Conservation (phyloP, 768 basidiomycete genomes). For the Suillus clintonianus region DNA sequence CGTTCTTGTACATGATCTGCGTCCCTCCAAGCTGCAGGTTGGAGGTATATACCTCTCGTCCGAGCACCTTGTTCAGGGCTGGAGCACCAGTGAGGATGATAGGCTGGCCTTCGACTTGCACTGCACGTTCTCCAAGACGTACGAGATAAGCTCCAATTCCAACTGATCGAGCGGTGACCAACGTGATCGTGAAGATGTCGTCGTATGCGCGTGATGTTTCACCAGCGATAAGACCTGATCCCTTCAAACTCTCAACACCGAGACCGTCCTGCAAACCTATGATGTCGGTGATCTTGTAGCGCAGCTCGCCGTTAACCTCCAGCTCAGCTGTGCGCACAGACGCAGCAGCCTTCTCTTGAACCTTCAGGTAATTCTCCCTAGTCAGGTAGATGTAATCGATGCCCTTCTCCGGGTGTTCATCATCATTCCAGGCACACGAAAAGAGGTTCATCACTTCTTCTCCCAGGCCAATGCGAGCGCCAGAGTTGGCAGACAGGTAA, state of each 20-base stretch:
- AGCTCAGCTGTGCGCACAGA: slow-evolving; percentile 83
- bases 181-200: slow-evolving; percentile 99
- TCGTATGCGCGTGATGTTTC: slow-evolving; percentile 99
- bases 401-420: slow-evolving; percentile 86
- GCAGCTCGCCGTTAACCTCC: slow-evolving; percentile 81
- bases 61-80: slow-evolving; percentile 97
- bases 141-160: slow-evolving; percentile 99
- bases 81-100: slow-evolving; percentile 98
- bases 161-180: slow-evolving; percentile 97
- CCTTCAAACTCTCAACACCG: slow-evolving; percentile 93
- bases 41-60: slow-evolving; percentile 98
- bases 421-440: slow-evolving; percentile 89
- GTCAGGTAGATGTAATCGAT: slow-evolving; percentile 96
- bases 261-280: slow-evolving; percentile 97
- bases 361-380: slow-evolving; percentile 83
- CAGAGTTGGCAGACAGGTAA: slow-evolving; percentile 98
- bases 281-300: slow-evolving; percentile 94
- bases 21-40: slow-evolving; percentile 98
- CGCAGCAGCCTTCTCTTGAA: slow-evolving; percentile 81
- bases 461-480: slow-evolving; percentile 93
- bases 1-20: slow-evolving; percentile 99
- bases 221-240: slow-evolving; percentile 97
- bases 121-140: slow-evolving; percentile 94
- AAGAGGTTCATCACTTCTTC: slow-evolving; percentile 90
- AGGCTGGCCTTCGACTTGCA: slow-evolving; percentile 98